Base-by-base conservation (phyloP, 345 rosid species). In the Draba incana region DNA sequence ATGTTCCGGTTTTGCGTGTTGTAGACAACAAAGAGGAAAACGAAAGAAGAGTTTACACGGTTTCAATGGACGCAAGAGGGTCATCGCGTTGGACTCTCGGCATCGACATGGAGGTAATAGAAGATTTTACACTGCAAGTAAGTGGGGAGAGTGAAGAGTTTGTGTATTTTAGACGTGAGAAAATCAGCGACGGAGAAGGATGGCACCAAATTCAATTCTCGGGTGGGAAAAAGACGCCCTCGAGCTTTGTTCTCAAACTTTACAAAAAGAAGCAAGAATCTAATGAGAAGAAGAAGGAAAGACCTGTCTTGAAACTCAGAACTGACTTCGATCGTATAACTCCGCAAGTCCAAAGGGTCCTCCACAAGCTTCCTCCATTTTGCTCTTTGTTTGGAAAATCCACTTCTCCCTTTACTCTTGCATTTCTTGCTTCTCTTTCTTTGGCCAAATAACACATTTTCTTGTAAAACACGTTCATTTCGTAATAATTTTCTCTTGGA, bases 1-100 rank as follows among this genome's bases (percentile, higher is more conserved):
- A 91, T 75, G 58, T 94, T 61, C 96, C 97, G 14, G 58, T 75
- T 49, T 37, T 94, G 54, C 73, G 61, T 39, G 90, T 85, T 28
- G 62, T 70, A 69, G 52, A 76, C 52, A 84, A 90, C 43, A 74
- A 64, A 53, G 72, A 33, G 30, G 81, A 56, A 10, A 79, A 66
- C 3, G 76, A 76, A 37, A 30, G 65, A 64, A 79, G 88, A 71
- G 76, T 77, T 25, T 77, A 84, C 16, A 60, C 57, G 28, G 83
- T 94, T 70, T 80, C 79, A 2, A 71, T 94, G 51, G 86, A 87
- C 74, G 77, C 91, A 37, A 85, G 83, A 81, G 77, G 82, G 46
- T 88, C 99, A 4, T 62, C 57, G 2, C 92, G 99, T n/a, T 90
- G 99, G 97, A 69, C 80, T 71, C 96, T 91, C 42, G 95, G 89